Base-by-base conservation (phyloP, 352 stramenopile genomes). In the Stramenopiles sp. region DNA sequence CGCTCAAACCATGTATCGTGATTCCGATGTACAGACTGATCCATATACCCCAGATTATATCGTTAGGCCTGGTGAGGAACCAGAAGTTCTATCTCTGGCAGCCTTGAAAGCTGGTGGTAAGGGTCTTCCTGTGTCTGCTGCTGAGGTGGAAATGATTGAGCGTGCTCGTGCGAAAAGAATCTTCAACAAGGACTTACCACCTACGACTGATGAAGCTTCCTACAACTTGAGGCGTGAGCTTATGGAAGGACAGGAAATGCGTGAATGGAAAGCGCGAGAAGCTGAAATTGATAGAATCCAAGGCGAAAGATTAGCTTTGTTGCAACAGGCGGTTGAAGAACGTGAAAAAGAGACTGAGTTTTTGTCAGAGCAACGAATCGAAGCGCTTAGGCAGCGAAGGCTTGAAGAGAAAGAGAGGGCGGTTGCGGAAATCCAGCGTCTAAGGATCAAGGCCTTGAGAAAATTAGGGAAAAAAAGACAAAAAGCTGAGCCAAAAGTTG, bases 161-260 rank as follows among this genome's bases (percentile, higher is more conserved):
- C 88, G 92, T 7, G 91, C 92, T 32, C 88, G 92, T 31, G 88
- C 90, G 80, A 96, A 97, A 80, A 85, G 87, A 27, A 85, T 86
- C 0, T 92, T 97, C 29, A 89, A 97, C 75, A 88, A 87, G 14
- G 90, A 90, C 30, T 82, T 98, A 44, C 93, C 93, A 25, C 93
- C 93, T 0, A 96, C 96, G 88, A 97, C 93, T 14, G 93, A 98
- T 84, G 93, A 98, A 81, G 93, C 92, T 1, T 94, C 86, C 44
- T 94, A 97, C 75, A 32, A 89, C 30, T 81, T 97, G 30, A 90
- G 93, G 8, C 97, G 97, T 81, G 83, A 81, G 30, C 92, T 98
- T 85, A 92, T 98, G 84, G 92, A 97, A 85, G 85, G 90, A 76
- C 93, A 97, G 83, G 93, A 97, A 83, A n/a, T 91, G 30, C 86